Base-by-base conservation (phyloP, 2,329 filamentous ascomycete species). In the Lithohypha guttulata region DNA sequence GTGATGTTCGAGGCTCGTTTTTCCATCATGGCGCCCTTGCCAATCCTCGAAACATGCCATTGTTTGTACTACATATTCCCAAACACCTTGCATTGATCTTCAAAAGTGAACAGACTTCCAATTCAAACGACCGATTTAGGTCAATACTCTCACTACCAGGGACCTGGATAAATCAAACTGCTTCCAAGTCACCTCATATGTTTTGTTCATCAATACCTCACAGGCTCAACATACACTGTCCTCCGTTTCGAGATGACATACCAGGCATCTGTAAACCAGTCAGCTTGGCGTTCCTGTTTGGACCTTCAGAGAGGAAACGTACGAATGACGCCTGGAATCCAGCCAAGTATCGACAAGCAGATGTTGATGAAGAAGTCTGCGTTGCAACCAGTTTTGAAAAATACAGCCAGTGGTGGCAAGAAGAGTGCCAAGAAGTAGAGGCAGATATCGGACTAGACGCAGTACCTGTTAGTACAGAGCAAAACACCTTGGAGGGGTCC, bases 281-380 rank as follows among this genome's bases (percentile, higher is more conserved):
- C 15, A 18, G 19, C n/a, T 18, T 14, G n/a, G 14, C 13, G 33
- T n/a, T 15, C 10, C 20, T 14, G 18, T 18, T 6, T 8, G 15
- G 13, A 13, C 18, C 6, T 21, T 13, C n/a, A 27, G 3, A 30
- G 15, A n/a, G 21, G 20, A 35, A 38, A 75, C 75, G 51, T 75
- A 93, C 68, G 85, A 62, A 93, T 82, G 65, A 93, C 86, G 62
- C 85, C 83, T 47, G 81, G 81, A 54, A 87, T 71, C 64, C 75
- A 79, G 59, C 74, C 77, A 51, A 85, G 69, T 53, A 84, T 75
- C 52, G 84, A 91, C 64, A 93, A 68, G 55, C 84, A 73, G 63
- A 93, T 84, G 78, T 93, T 93, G 75, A 94, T 93, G 63, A 89
- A 68, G 55, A 94, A 70, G 59, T 93, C 84, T 51, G 79, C 76